Conservation (phyloP, 2,329 filamentous ascomycete species). For the Sarocladium oryzae region DNA sequence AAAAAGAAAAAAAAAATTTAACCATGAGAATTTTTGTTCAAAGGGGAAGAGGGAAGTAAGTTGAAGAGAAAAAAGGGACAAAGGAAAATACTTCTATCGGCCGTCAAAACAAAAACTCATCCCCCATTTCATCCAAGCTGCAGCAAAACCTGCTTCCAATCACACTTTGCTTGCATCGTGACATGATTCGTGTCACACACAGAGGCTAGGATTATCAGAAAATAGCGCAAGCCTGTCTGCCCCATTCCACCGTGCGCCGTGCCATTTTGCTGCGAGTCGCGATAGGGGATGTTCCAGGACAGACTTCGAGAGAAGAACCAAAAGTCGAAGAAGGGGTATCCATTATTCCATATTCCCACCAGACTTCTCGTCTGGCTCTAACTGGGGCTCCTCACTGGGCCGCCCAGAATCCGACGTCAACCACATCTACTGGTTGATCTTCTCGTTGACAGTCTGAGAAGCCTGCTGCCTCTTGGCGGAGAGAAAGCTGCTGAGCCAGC, state of each 20-base stretch:
- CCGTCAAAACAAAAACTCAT: background rate
- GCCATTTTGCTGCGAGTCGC: background rate
- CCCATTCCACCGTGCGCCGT: background rate
- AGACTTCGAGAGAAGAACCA: background rate
- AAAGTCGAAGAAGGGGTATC: background rate
- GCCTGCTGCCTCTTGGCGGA: constrained; percentile 56
- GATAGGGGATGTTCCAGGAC: background rate
- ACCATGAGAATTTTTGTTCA: constrained; percentile 4
- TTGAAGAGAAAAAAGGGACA: background rate
- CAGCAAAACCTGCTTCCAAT: background rate
- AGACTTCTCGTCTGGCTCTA: background rate
- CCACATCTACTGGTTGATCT: constrained; percentile 34
- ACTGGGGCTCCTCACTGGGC: background rate
- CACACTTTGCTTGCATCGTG: background rate
- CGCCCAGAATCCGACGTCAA: constrained; percentile 1
- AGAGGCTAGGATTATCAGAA: background rate
- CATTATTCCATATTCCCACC: background rate
- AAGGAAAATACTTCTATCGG: constrained; percentile 1
- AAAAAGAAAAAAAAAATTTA: background rate
- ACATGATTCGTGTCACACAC: background rate
- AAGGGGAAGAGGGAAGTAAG: background rate
- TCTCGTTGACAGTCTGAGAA: constrained; percentile 48
- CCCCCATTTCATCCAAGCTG: background rate
- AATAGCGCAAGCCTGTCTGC: background rate
- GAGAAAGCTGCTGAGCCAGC: constrained; percentile 53